Base-by-base conservation (phyloP, 148 eudicot genomes). In the Euryodendron excelsum region DNA sequence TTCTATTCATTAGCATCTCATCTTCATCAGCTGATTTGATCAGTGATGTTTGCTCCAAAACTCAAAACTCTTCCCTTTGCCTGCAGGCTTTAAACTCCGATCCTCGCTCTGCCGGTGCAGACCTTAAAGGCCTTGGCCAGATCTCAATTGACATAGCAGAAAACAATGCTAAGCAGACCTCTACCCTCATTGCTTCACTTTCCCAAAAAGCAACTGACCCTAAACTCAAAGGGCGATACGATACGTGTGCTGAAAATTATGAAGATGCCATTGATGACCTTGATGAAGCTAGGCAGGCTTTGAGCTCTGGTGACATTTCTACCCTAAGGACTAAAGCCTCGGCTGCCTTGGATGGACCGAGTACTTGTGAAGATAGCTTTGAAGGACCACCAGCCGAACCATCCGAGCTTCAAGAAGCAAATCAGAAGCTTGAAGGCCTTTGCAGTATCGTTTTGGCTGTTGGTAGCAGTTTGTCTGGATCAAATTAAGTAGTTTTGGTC, bases 381-480 rank as follows among this genome's bases (percentile, higher is more conserved):
- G 82, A 77, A 47, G 80, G 63, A 28, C 65, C 80, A 50, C 73
- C 80, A 3, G 30, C 63, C 0, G 64, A 58, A 23, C 80, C 80
- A 36, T 7, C 34, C 3, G 27, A 53, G 71, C 80, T 77, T 53
- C 65, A 39, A 27, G 3, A 52, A 17, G 80, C 80, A 7, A 52
- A 67, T 55, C 34, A 52, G 37, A 55, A 53, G 33, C 6, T 39
- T 13, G 25, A 77, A 55, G 80, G 73, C n/a, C 73, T 77, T 67
- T 14, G 30, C 36, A 37, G 60, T 37, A 77, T 52, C 45, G 21
- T 67, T 77, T n/a, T n/a, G n/a, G n/a, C n/a, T n/a, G n/a, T n/a
- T n/a, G n/a, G n/a, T n/a, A n/a, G n/a, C n/a, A n/a, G n/a, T n/a
- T n/a, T n/a, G n/a, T n/a, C n/a, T n/a, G n/a, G n/a, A n/a, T n/a